Evolutionary conservation across 2,329 filamentous ascomycete species (phyloP), one percentile per base, ranked within the genome.

Genomic region (Arthroderma sp.): DNA sequence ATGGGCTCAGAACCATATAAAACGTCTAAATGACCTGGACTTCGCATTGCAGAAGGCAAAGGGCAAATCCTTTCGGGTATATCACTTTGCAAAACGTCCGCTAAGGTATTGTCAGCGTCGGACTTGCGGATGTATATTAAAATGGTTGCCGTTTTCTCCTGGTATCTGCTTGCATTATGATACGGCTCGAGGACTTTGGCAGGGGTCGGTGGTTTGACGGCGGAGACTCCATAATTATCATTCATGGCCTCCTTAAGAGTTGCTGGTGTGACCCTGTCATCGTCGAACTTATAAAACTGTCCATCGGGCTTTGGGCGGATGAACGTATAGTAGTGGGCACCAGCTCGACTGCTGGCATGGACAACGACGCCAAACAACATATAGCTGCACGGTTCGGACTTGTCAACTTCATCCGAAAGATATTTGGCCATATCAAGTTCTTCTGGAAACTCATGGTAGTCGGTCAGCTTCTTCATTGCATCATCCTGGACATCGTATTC

Each of bases 241-340:
- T 97, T 91, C 35, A 97, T 75, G 0, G 94, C 91, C 70, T 98
- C 93, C 59, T 88, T 85, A 68, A 87, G 83, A 0, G 91, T 96
- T 1, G 91, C 91, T 63, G 87, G 88, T 15, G 91, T 97, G 39
- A 98, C 94, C 63, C 91, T 87, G 68, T 98, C 94, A 63, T 98
- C 93, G 66, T 98, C 93, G 65, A 95, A 98, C 66, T 87, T 93
- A 77, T 94, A 97, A 75, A 95, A 98, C 75, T 88, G 83, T 31
- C 93, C 91, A 61, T 95, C 88, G 72, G 95, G 94, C 59, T 85
- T 82, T 0, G 94, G 93, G 69, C 95, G 96, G 65, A 98, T 75
- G 72, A 95, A 98, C 0, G 93, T 91, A 68, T 98, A 98, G 73
- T 98, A 98, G 72, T 98, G 93, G 2, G 93, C 94, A 9, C 93